Percentiles rank a stretch among this genome's conserved stretches.
phyloP scores from a whole-genome alignment of 805 yeast genomes.

The Naumovozyma dairenensis region DNA sequence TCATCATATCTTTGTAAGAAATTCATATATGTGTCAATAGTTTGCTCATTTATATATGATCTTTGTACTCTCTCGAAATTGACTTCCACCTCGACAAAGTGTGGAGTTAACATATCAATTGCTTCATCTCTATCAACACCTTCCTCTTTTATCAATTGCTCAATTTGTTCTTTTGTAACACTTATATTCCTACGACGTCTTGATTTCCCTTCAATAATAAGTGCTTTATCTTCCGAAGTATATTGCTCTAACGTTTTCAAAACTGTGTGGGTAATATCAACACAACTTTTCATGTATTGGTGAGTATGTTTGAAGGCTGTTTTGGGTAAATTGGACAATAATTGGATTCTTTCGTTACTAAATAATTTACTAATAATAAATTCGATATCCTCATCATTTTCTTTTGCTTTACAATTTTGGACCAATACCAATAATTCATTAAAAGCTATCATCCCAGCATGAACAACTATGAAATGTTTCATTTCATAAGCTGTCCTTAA shows the following conservation, averaged over 20 bases:
- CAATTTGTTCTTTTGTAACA: constrained; percentile 26
- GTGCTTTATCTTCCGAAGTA: constrained; percentile 38
- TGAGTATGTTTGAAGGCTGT: constrained; percentile 56
- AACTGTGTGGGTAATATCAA: constrained; percentile 56
- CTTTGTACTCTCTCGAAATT: constrained; percentile 18
- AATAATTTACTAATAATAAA: constrained; percentile 62
- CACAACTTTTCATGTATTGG: constrained; percentile 46
- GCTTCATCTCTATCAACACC: constrained; percentile 26
- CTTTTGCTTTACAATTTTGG: constrained; percentile 31
- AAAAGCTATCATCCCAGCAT: constrained; percentile 60
- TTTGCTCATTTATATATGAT: constrained; percentile 35
- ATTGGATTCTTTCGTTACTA: constrained; percentile 46
- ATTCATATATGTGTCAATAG: constrained; percentile 56
- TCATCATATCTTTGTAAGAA: constrained; percentile 54
- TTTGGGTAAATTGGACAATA: constrained; percentile 50
- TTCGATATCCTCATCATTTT: constrained; percentile 36
- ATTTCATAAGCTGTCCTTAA: constrained; percentile 33
- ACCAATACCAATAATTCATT: constrained; percentile 46
- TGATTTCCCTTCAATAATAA: constrained; percentile 40
- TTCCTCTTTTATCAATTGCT: constrained; percentile 29
- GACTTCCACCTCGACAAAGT: constrained; percentile 9
- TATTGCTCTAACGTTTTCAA: constrained; percentile 60
- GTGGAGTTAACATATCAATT: constrained; percentile 19
- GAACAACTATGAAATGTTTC: constrained; percentile 50
- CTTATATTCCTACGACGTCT: constrained; percentile 24